Conservation (phyloP, 2,329 filamentous ascomycete species). For the Zymoseptoria passerinii region DNA sequence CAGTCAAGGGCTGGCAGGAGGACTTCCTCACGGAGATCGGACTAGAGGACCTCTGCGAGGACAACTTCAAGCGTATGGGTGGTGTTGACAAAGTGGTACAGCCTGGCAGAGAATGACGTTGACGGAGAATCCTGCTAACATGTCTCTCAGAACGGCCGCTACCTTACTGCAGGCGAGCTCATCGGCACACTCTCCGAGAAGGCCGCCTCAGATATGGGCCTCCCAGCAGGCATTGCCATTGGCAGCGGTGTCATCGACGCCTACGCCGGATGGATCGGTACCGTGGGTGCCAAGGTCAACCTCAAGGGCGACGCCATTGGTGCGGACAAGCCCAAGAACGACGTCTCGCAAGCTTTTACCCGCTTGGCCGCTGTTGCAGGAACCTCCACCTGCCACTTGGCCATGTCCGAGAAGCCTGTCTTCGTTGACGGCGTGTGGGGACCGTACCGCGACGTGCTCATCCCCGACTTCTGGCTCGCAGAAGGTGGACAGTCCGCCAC, state of each 20-base stretch:
- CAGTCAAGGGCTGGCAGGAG: slow-evolving; percentile 95
- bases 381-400: slow-evolving; percentile 93
- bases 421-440: slow-evolving; percentile 97
- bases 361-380: slow-evolving; percentile 90
- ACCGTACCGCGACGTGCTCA: slow-evolving; percentile 86
- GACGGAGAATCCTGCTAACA: slow-evolving; percentile 23
- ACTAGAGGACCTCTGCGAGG: slow-evolving; percentile 70
- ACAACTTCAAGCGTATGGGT: slow-evolving; percentile 87
- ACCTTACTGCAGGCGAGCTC: slow-evolving; percentile 83
- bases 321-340: slow-evolving; percentile 62
- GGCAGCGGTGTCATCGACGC: slow-evolving; percentile 97
- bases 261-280: slow-evolving; percentile 97
- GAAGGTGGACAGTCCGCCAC: slow-evolving; percentile 96
- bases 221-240: slow-evolving; percentile 80
- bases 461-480: slow-evolving; percentile 91
- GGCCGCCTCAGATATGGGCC: slow-evolving; percentile 72
- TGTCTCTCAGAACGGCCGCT: slow-evolving; percentile 71
- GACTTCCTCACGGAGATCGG: slow-evolving; percentile 86
- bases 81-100: slow-evolving; percentile 88
- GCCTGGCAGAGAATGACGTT: slow-evolving; percentile 14
- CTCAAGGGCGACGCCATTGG: slow-evolving; percentile 57
- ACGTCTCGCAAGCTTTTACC: slow-evolving; percentile 85
- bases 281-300: slow-evolving; percentile 91
- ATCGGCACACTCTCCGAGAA: slow-evolving; percentile 78
- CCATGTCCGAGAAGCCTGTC: slow-evolving; percentile 86